Base-by-base conservation (phyloP, 2,329 filamentous ascomycete genomes). In the Coniochaeta prunicola region DNA sequence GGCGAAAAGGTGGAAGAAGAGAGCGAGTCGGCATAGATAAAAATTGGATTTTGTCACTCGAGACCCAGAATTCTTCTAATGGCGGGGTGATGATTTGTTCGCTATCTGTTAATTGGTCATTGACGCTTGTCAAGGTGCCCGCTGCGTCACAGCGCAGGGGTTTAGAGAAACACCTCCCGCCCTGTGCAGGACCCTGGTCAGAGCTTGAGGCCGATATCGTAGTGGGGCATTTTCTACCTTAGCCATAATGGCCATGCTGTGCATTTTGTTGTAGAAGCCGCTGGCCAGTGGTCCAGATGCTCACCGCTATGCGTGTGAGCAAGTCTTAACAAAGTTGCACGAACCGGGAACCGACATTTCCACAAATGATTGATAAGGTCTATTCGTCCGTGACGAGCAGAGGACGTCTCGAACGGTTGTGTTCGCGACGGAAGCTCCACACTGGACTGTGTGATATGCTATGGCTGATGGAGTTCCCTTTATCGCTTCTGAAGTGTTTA, bases 11-110 rank as follows among this genome's bases (percentile, higher is more conserved):
- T 50, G 24, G 24, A 30, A 50, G 26, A 48, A 50, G 26, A 48
- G 45, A 50, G 45, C 45, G 45, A 50, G 24, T 30, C 45, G 24
- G 45, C 45, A 26, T 2, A 28, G 45, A 30, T 50, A 50, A 50
- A 50, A 50, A 50, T 30, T 50, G 45, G 45, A 50, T 50, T 50
- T 26, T 50, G 45, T 50, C 45, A 50, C 45, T 50, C 21, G 42
- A 26, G 45, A 15, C 45, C 45, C 45, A 50, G 21, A 50, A 50
- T 50, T 50, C 45, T 50, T 50, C 19, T 26, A 2, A 50, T 50
- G 45, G 45, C 45, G 45, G 45, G 45, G 45, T 50, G 13, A 21
- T 12, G 45, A 28, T 50, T 50, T 50, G 24, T 50, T 28, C 15
- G 42, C 45, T 15, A 28, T 28, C 45, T 7, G 21, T 8, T 50